Conservation (phyloP, 2,329 filamentous ascomycete species). For the Pseudogymnoascus sp. region DNA sequence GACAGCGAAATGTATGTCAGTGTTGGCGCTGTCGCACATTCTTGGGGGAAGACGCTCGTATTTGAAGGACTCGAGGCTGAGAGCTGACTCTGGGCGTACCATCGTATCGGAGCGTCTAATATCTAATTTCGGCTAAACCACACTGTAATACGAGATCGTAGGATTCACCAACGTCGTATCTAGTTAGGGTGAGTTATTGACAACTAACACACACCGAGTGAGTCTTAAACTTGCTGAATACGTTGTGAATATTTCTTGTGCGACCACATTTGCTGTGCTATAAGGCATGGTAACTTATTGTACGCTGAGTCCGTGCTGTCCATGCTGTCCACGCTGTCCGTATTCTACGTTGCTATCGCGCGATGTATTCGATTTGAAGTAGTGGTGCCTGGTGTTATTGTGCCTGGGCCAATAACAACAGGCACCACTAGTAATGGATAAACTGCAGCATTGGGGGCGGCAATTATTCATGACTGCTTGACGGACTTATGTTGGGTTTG, state of each 20-base stretch:
- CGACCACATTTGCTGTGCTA: neutral
- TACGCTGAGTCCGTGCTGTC: neutral
- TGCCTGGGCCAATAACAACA: neutral
- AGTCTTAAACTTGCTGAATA: neutral
- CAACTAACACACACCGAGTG: neutral
- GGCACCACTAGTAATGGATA: too few species aligned
- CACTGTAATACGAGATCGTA: neutral
- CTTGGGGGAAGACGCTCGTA: neutral
- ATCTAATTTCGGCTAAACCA: neutral
- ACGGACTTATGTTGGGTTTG: too few species aligned
- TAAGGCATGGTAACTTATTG: neutral
- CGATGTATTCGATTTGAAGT: neutral
- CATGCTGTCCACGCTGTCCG: neutral
- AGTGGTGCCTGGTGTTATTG: neutral
- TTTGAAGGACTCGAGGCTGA: neutral
- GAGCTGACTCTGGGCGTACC: neutral
- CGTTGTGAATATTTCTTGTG: neutral
- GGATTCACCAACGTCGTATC: neutral
- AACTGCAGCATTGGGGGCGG: too few species aligned
- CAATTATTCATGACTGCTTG: too few species aligned
- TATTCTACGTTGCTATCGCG: neutral
- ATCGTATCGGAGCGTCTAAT: neutral
- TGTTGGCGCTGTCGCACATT: neutral
- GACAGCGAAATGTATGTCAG: neutral
- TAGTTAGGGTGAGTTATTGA: neutral